Evolutionary conservation across 176 grass and related monocot genomes (phyloP).

Genomic region (Cenchrus fungigraminus): DNA sequence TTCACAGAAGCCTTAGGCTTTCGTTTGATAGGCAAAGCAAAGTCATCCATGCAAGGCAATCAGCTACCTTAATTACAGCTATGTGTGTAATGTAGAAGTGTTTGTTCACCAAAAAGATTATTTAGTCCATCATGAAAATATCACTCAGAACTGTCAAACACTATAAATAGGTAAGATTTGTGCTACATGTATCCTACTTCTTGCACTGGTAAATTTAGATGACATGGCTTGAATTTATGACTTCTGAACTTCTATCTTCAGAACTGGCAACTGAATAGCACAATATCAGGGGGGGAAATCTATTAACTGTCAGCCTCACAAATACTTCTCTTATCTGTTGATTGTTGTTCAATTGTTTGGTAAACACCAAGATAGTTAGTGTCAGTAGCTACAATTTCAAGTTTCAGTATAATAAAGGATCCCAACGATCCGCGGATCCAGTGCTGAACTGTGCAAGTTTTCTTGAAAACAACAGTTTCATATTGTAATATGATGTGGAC

Average conservation of each 20-base stretch:
- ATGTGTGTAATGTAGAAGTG: not conserved
- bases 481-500: slow-evolving; percentile 24
- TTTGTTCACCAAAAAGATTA: not conserved
- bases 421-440: not conserved
- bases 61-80: not conserved
- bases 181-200: not conserved
- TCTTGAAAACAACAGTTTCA: not conserved
- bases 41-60: not conserved
- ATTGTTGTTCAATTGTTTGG: not conserved
- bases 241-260: not conserved
- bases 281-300: too few relatives aligned
- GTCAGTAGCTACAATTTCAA: not conserved
- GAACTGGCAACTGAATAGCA: not conserved
- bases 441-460: not conserved
- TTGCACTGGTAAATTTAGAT: slow-evolving; percentile 7
- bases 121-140: too few relatives aligned
- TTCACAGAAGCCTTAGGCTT: not conserved
- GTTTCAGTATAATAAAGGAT: slow-evolving; percentile 16
- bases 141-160: not conserved
- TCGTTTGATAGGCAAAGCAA: not conserved
- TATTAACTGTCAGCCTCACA: not conserved
- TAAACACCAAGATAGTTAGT: not conserved
- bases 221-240: not conserved
- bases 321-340: not conserved
- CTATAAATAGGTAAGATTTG: not conserved